A percentile compares a stretch with the other conserved stretches of the same genome.
Conservation (phyloP, 179 eudicot species). For the Camellia oleifera region DNA sequence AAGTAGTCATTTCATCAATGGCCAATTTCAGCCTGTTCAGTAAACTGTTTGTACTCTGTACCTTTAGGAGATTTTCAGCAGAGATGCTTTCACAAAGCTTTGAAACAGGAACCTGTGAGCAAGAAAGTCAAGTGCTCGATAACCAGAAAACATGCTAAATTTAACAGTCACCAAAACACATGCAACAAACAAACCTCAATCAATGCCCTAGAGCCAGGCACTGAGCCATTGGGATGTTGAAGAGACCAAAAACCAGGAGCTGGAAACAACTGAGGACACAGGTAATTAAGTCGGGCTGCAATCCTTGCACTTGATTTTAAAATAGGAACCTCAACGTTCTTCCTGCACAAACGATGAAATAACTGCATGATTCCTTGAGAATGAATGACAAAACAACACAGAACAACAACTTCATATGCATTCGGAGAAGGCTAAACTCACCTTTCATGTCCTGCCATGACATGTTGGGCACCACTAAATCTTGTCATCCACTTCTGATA, state of each 20-base stretch:
- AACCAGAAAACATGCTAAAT: not conserved
- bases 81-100: constrained; percentile 31
- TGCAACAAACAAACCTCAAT: constrained; percentile 45
- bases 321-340: constrained; percentile 73
- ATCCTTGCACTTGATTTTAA: constrained; percentile 83
- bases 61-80: constrained; percentile 98
- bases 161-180: constrained; percentile 9
- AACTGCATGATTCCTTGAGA: constrained; percentile 3
- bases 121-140: constrained; percentile 17
- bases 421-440: constrained; percentile 30
- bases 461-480: constrained; percentile 75
- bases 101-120: constrained; percentile 37
- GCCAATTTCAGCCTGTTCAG: not conserved
- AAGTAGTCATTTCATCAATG: not conserved
- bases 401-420: constrained; percentile 4
- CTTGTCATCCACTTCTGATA: constrained; percentile 82
- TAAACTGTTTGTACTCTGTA: constrained; percentile 39
- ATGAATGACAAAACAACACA: not conserved
- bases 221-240: constrained; percentile 23
- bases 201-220: constrained; percentile 20
- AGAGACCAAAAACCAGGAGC: constrained; percentile 90
- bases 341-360: constrained; percentile 42
- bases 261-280: constrained; percentile 91
- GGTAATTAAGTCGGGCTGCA: constrained; percentile 80
- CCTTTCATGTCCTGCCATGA: constrained; percentile 94